Percentiles rank a stretch among this genome's conserved stretches.
Evolutionary conservation across 306 rosid species (phyloP).

Genomic region (Macrotyloma uniflorum): DNA sequence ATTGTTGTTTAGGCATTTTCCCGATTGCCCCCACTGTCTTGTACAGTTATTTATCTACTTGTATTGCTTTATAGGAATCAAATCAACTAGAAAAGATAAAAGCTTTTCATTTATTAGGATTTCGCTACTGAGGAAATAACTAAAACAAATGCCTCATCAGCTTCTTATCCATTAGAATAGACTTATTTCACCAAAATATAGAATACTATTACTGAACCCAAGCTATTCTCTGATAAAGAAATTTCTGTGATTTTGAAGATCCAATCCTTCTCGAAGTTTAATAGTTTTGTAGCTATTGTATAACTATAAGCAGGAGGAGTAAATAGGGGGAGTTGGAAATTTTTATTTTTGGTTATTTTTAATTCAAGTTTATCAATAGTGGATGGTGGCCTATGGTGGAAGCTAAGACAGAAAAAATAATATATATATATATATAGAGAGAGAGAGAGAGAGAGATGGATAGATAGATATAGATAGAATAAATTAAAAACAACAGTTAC

Average conservation of each 20-base stretch:
- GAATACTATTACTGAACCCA: slow-evolving; percentile 2
- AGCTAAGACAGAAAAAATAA: no score
- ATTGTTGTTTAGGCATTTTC: slow-evolving; percentile 8
- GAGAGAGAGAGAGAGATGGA: no score
- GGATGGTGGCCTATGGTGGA: no score
- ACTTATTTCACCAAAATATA: not conserved
- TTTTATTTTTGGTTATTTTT: not conserved
- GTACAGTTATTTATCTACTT: not conserved
- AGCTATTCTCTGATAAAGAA: not conserved
- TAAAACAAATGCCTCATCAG: not conserved
- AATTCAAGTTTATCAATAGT: not conserved
- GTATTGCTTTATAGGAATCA: not conserved
- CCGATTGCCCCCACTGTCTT: not conserved
- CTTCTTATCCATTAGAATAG: not conserved
- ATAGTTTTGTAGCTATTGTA: not conserved
- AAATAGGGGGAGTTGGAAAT: not conserved
- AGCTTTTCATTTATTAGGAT: slow-evolving; percentile 16
- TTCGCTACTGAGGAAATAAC: not conserved
- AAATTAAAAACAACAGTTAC: no score
- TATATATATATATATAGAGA: no score
- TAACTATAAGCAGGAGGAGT: not conserved
- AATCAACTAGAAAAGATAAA: not conserved
- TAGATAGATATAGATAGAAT: no score
- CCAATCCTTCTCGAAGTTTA: not conserved
- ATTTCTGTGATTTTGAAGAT: not conserved